A percentile compares a stretch with the other conserved stretches of the same genome.
Evolutionary conservation across 768 basidiomycete genomes (phyloP).

Genomic region (Asterophora parasitica): DNA sequence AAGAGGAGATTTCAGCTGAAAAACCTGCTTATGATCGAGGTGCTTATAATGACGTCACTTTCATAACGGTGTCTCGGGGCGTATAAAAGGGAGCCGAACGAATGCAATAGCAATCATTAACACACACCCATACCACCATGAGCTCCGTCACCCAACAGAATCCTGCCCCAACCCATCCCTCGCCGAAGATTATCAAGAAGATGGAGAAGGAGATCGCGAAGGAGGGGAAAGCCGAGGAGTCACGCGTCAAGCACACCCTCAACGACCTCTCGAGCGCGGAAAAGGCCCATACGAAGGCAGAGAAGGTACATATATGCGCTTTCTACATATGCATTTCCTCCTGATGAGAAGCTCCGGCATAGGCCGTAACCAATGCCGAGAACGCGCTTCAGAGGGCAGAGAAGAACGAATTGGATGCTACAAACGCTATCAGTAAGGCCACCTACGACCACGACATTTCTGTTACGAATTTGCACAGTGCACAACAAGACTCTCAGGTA

Average conservation of each 20-base stretch:
- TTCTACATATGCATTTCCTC: too few relatives aligned
- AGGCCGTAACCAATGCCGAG: constrained; percentile 14
- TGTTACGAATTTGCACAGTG: constrained; percentile 34
- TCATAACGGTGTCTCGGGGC: not conserved
- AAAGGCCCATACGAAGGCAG: constrained; percentile 9
- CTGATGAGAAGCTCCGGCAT: too few relatives aligned
- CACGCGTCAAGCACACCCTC: constrained; percentile 8
- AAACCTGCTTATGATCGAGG: too few relatives aligned
- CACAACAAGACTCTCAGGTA: constrained; percentile 43
- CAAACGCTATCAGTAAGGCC: constrained; percentile 48
- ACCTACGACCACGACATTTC: constrained; percentile 49
- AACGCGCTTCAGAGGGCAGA: constrained; percentile 34
- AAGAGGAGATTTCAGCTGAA: too few relatives aligned
- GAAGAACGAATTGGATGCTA: constrained; percentile 45
- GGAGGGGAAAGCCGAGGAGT: constrained; percentile 13
- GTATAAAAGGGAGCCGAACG: not conserved
- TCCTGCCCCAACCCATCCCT: not conserved
- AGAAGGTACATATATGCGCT: too few relatives aligned
- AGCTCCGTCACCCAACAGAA: not conserved
- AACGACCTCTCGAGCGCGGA: constrained; percentile 12
- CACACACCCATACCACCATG: constrained; percentile 1
- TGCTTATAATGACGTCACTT: not conserved
- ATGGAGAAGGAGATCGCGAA: constrained; percentile 13
- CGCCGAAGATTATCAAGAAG: constrained; percentile 9
- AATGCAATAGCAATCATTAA: not conserved